Conservation (phyloP, 2,329 filamentous ascomycete species). For the Simplicillium sp. region DNA sequence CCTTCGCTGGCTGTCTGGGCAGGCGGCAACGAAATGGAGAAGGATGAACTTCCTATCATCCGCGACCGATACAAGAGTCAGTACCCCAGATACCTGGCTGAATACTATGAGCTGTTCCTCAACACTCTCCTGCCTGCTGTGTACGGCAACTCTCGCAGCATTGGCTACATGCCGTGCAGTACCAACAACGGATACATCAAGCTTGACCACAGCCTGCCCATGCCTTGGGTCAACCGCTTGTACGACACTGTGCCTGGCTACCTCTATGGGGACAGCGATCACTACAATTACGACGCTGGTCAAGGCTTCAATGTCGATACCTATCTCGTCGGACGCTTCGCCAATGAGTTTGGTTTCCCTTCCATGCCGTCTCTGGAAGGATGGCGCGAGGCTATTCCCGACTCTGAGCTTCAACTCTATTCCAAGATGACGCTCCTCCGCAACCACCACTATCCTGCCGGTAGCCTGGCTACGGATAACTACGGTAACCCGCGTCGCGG, state of each 20-base stretch:
- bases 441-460: slow-evolving; percentile 42
- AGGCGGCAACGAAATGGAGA: slow-evolving; percentile 51
- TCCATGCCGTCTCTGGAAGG: slow-evolving; percentile 51
- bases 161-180: slow-evolving; percentile 51
- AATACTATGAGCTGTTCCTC: slow-evolving; percentile 51
- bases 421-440: slow-evolving; percentile 42
- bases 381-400: slow-evolving; percentile 43
- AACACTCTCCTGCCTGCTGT: slow-evolving; percentile 43
- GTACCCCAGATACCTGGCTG: slow-evolving; percentile 18
- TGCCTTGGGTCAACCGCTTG: slow-evolving; percentile 47
- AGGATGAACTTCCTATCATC: slow-evolving; percentile 34
- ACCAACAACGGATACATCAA: slow-evolving; percentile 49
- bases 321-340: slow-evolving; percentile 50
- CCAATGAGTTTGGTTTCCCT: slow-evolving; percentile 55
- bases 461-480: too few relatives aligned
- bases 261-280: slow-evolving; percentile 51
- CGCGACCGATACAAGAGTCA: slow-evolving; percentile 28
- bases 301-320: slow-evolving; percentile 42
- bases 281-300: slow-evolving; percentile 47
- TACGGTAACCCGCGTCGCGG: slow-evolving; percentile 15
- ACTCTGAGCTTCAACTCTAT: slow-evolving; percentile 46
- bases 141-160: slow-evolving; percentile 47
- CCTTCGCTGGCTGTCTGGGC: slow-evolving; percentile 44
- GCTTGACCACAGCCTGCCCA: slow-evolving; percentile 40
- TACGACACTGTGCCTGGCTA: slow-evolving; percentile 37